These are phyloP conservation scores for Martensiomyces pterosporus DNA, from an alignment of 192 early-diverging fungal genomes.

Conservation along the genomic window DNA sequence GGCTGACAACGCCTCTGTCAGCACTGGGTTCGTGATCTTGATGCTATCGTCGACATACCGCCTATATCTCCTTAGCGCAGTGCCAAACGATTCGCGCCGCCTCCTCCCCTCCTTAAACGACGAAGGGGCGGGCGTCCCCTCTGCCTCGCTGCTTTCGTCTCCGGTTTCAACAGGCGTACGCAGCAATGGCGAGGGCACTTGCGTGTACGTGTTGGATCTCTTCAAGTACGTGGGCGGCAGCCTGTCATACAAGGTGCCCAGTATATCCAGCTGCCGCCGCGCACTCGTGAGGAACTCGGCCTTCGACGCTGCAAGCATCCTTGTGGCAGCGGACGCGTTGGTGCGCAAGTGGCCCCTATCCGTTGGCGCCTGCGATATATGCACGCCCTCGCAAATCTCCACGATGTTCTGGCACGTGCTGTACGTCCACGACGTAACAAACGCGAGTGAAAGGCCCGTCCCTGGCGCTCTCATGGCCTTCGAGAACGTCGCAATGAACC, in stretches of 20 bases:
- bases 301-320: conserved; percentile 36
- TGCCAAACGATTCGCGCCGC: not conserved
- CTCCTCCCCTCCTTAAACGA: not conserved
- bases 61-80: not conserved
- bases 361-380: conserved; percentile 7
- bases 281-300: conserved; percentile 47
- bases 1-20: conserved; percentile 34
- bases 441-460: conserved; percentile 28
- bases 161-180: not conserved
- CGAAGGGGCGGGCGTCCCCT: no score
- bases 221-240: conserved; percentile 14
- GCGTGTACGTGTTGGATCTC: conserved; percentile 9
- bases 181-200: conserved; percentile 8
- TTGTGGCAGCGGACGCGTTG: conserved; percentile 2
- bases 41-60: not conserved
- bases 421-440: conserved; percentile 47
- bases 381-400: conserved; percentile 45
- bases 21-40: conserved; percentile 39
- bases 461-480: conserved; percentile 32
- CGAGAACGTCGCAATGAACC: conserved; percentile 31
- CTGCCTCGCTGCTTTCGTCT: not conserved
- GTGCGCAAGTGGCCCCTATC: conserved; percentile 2
- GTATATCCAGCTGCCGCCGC: conserved; percentile 38
- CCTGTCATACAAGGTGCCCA: conserved; percentile 27
- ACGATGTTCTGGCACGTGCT: conserved; percentile 45